Percentiles rank a stretch among this genome's conserved stretches.
Evolutionary conservation across 768 basidiomycete species (phyloP).

Genomic region (Trametes gibbosa): DNA sequence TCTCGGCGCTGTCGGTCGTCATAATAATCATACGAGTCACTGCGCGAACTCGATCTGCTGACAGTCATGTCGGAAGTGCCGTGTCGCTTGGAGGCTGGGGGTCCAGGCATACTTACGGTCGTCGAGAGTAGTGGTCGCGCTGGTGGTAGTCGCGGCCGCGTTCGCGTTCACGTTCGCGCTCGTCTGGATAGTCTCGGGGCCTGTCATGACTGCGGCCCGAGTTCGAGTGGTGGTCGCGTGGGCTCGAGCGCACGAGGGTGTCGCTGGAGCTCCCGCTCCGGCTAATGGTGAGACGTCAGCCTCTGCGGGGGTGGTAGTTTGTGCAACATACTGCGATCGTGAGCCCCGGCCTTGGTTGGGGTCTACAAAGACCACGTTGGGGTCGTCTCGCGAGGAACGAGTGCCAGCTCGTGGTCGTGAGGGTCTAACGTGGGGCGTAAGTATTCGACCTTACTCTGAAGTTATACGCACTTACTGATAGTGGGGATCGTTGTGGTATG

Average conservation of each 20-base stretch:
- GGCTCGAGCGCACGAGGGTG: conserved; percentile 12
- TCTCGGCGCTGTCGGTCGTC: background rate
- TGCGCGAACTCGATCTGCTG: conserved; percentile 9
- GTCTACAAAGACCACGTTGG: background rate
- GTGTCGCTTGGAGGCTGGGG: background rate
- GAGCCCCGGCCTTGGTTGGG: conserved; percentile 3
- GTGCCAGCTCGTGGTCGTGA: conserved; percentile 16
- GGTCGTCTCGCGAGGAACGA: conserved; percentile 7
- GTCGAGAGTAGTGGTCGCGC: conserved; percentile 7
- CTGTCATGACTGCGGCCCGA: conserved; percentile 5
- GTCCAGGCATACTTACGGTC: conserved; percentile 9
- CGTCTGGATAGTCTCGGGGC: conserved; percentile 4
- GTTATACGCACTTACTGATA: background rate
- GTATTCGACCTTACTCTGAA: background rate
- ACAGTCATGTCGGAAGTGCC: background rate
- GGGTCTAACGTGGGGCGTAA: background rate
- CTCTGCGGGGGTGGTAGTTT: background rate
- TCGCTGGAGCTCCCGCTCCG: conserved; percentile 14
- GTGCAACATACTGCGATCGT: conserved; percentile 7
- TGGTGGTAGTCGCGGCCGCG: conserved; percentile 4
- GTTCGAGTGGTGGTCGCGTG: conserved; percentile 9
- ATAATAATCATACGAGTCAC: background rate
- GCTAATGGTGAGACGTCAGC: background rate
- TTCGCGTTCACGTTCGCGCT: background rate
- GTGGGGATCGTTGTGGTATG: conserved; percentile 14